Evolutionary conservation across 352 stramenopile genomes (phyloP).

Genomic region (Hyaloperonospora brassicae): DNA sequence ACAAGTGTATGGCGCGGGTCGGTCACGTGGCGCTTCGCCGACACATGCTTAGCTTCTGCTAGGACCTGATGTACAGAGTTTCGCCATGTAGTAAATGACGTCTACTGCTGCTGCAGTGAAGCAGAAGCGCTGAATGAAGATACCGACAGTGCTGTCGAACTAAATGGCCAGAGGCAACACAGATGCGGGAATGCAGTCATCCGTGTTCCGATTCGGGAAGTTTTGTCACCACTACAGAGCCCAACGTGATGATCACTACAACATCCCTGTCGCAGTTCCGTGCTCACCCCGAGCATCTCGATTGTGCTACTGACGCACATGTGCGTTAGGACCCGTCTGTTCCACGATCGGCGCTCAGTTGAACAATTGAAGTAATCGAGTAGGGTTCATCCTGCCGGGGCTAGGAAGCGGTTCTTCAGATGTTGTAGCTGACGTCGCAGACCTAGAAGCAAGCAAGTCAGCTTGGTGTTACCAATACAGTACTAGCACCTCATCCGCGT

Average conservation of each 20-base stretch:
- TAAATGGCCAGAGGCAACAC: slow-evolving; percentile 60
- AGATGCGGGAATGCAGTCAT: slow-evolving; percentile 39
- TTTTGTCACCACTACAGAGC: no score
- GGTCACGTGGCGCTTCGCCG: neutral
- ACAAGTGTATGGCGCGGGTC: slow-evolving; percentile 3
- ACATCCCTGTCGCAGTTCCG: no score
- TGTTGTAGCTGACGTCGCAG: slow-evolving; percentile 61
- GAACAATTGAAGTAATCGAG: neutral
- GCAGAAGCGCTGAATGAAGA: slow-evolving; percentile 69
- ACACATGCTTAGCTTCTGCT: neutral
- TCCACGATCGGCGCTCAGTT: no score
- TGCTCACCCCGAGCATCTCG: no score
- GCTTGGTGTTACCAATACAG: neutral
- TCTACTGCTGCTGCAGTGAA: slow-evolving; percentile 42
- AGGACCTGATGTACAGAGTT: slow-evolving; percentile 18
- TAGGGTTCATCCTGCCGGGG: slow-evolving; percentile 11
- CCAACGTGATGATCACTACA: no score
- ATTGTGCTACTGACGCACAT: no score
- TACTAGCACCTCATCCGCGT: neutral
- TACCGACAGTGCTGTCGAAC: slow-evolving; percentile 52
- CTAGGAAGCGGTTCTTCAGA: slow-evolving; percentile 48
- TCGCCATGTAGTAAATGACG: slow-evolving; percentile 54
- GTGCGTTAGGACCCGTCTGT: no score
- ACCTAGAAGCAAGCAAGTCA: slow-evolving; percentile 19
- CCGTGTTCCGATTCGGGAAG: no score